Conservation (phyloP, 345 rosid genomes). For the Anacardium occidentale region DNA sequence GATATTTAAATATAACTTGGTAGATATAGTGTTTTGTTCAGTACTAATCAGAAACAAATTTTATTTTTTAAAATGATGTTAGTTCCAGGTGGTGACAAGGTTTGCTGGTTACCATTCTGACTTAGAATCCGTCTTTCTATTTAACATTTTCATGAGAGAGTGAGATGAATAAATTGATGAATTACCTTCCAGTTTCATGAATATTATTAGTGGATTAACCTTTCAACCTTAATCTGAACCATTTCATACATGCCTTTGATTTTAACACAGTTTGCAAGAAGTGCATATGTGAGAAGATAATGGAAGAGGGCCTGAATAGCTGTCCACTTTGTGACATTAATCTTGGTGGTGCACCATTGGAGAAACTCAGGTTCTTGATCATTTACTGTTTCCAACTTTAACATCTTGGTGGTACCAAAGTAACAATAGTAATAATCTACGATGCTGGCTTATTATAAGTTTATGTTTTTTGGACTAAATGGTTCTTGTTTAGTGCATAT, state of each 20-base stretch:
- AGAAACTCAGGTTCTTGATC: constrained; percentile 48
- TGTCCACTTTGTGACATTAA: constrained; percentile 46
- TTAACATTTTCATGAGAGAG: neutral
- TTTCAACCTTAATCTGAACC: neutral
- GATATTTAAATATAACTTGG: neutral
- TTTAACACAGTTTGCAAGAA: constrained; percentile 46
- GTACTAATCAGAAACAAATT: neutral
- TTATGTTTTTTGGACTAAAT: no score
- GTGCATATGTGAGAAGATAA: constrained; percentile 44
- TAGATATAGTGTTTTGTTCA: neutral
- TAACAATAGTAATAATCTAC: neutral
- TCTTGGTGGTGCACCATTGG: constrained; percentile 43
- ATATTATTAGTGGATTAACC: neutral
- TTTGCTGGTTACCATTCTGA: neutral
- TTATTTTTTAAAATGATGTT: neutral
- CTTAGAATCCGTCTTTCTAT: neutral
- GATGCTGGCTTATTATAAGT: no score
- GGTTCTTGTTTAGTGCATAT: neutral
- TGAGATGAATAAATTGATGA: neutral
- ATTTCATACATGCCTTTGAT: constrained; percentile 10
- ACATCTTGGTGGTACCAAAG: neutral
- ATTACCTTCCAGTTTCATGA: constrained; percentile 1
- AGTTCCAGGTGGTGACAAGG: neutral
- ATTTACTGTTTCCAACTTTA: neutral
- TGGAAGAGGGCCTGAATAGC: constrained; percentile 23